phyloP scores from a whole-genome alignment of 73 alveolate genomes.

The Uronychia binucleata region DNA sequence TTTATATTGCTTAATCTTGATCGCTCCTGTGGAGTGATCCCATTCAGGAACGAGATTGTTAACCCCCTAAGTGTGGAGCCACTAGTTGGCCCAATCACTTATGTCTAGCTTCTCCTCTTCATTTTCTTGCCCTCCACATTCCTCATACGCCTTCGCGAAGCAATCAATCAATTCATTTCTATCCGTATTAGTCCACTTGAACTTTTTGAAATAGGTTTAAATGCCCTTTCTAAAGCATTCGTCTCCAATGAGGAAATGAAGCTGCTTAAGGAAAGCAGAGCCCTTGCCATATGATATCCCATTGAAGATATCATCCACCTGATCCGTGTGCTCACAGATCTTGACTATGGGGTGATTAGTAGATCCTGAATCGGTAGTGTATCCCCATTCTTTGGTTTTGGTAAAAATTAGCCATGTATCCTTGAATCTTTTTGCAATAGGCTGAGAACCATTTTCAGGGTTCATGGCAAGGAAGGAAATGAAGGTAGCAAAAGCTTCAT shows the following conservation, averaged over 20 bases:
- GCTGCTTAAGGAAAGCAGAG: conserved; percentile 91
- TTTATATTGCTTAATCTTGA: no score
- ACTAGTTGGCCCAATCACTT: conserved; percentile 55
- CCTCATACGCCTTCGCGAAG: conserved; percentile 68
- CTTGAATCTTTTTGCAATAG: conserved; percentile 51
- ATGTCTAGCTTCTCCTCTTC: conserved; percentile 18
- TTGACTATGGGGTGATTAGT: conserved; percentile 94
- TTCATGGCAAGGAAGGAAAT: conserved; percentile 67
- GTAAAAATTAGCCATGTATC: conserved; percentile 82
- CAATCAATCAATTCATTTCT: conserved; percentile 80
- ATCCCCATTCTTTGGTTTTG: conserved; percentile 94
- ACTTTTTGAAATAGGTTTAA: conserved; percentile 82
- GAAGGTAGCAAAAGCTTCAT: conserved; percentile 97
- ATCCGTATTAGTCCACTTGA: conserved; percentile 86
- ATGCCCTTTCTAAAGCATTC: conserved; percentile 83
- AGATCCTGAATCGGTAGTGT: conserved; percentile 78
- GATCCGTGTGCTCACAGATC: conserved; percentile 56
- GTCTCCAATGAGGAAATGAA: conserved; percentile 86
- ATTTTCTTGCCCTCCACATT: no score
- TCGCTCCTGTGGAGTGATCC: neutral
- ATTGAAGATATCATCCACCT: conserved; percentile 91
- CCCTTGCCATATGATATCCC: conserved; percentile 98
- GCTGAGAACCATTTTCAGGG: conserved; percentile 34
- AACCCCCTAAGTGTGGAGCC: conserved; percentile 86
- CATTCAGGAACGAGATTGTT: conserved; percentile 15